Base-by-base conservation (phyloP, 2,329 filamentous ascomycete genomes). In the Juglanconis oblonga region DNA sequence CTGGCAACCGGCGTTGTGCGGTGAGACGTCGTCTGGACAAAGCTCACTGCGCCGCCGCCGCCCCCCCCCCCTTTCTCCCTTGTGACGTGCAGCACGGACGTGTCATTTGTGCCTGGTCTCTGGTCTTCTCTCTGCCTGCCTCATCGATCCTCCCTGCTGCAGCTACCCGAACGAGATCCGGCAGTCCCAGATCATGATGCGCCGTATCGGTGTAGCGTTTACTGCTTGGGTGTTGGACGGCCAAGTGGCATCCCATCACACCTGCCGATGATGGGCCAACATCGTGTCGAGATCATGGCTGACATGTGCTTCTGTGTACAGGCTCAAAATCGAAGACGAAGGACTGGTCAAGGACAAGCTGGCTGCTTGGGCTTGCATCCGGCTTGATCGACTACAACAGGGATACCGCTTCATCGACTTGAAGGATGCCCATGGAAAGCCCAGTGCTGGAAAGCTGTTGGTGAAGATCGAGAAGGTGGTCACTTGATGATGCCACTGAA, bases 291-390 rank as follows among this genome's bases (percentile, higher is more conserved):
- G 42, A 24, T 45, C 17, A 17, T 45, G 42, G 17, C 42, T 45
- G 42, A 45, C 42, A 45, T 45, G 17, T n/a, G n/a, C 42, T 45
- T 17, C 42, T 24, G 42, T 17, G 17, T 66, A 58, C 64, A 86
- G 83, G 60, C 79, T 86, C 72, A 83, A 79, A 61, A 72, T 86
- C 57, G 80, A 84, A 63, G 80, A 85, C 66, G 77, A 78, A 50
- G 73, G 74, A 40, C 70, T 73, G 44, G 68, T 72, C 55, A 70
- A 73, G 38, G 73, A 76, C 52, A 66, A 71, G 13, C 70, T 79
- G 40, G 74, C 81, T 32, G 80, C 79, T 9, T 86, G 83, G 83
- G 81, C 83, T 32, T 86, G 83, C 67, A 80, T 86, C 67, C 81
- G 84, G 3, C 78, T 87, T 11, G 83, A 86, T 70, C 81, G 83